These are phyloP conservation scores for Nissolia schottii DNA, from an alignment of 306 rosid species.

Conservation along the genomic window DNA sequence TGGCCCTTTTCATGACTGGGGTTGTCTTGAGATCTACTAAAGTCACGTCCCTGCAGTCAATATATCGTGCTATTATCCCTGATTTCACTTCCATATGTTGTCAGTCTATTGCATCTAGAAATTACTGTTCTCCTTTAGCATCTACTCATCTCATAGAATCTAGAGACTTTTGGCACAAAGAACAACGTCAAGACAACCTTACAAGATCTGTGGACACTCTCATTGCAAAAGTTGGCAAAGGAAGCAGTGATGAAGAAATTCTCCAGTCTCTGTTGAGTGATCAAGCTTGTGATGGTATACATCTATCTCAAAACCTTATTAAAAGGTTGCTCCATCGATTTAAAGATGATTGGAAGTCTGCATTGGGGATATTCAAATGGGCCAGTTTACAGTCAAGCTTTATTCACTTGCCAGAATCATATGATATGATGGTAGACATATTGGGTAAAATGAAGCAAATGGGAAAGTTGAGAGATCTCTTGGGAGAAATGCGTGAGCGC, in stretches of 20 bases:
- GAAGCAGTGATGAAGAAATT: conserved; percentile 51
- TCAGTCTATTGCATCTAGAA: conserved; percentile 7
- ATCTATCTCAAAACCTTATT: conserved; percentile 41
- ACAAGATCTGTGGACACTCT: conserved; percentile 43
- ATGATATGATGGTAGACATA: conserved; percentile 63
- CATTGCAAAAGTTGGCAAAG: conserved; percentile 42
- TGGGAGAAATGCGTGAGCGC: conserved; percentile 50
- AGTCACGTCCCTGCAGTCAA: conserved; percentile 17
- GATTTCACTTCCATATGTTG: conserved; percentile 13
- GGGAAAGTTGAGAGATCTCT: conserved; percentile 47
- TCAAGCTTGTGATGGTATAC: conserved; percentile 36
- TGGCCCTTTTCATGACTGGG: background rate
- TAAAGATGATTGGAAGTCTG: conserved; percentile 87
- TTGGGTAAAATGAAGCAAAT: conserved; percentile 75
- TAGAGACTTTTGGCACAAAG: conserved; percentile 21
- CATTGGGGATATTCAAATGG: conserved; percentile 81
- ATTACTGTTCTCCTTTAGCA: conserved; percentile 13
- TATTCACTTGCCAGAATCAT: conserved; percentile 44
- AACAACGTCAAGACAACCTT: conserved; percentile 28
- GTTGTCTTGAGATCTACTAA: background rate
- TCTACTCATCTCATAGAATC: conserved; percentile 1
- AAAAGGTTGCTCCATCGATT: conserved; percentile 48
- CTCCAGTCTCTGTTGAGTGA: conserved; percentile 46
- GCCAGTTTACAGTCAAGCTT: conserved; percentile 45
- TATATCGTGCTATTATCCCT: conserved; percentile 9